Evolutionary conservation across 176 grass and related monocot genomes (phyloP).

Genomic region (Chloris gayana): DNA sequence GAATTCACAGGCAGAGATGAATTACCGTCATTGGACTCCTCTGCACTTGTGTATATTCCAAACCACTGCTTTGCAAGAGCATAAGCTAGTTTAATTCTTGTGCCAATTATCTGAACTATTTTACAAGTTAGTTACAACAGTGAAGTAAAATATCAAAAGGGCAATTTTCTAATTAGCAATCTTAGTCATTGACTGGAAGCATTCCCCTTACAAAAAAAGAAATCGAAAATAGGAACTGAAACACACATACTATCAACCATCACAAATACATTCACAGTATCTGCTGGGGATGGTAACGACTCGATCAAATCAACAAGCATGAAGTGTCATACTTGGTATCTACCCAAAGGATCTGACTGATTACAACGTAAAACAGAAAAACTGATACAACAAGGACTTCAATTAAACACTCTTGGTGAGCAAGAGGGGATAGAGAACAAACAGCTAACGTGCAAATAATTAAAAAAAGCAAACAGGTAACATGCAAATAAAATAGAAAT

Average conservation of each 20-base stretch:
- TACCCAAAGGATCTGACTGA: neutral
- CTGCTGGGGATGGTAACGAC: neutral
- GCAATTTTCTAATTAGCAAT: neutral
- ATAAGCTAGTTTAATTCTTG: conserved; percentile 89
- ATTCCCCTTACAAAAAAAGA: neutral
- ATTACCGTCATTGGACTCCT: conserved; percentile 86
- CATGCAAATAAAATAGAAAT: neutral
- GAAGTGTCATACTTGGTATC: conserved; percentile 1
- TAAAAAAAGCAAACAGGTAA: neutral
- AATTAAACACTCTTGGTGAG: neutral
- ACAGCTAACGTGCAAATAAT: neutral
- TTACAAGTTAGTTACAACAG: conserved; percentile 42
- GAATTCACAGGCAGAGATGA: conserved; percentile 27
- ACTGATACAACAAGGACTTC: neutral
- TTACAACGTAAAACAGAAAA: conserved; percentile 1
- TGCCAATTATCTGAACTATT: conserved; percentile 84
- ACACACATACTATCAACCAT: neutral
- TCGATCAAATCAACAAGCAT: conserved; percentile 25
- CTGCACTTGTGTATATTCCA: conserved; percentile 91
- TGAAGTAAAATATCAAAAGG: conserved; percentile 5
- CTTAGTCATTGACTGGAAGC: neutral
- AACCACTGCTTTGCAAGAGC: conserved; percentile 97
- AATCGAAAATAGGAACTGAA: neutral
- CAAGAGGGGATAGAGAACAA: neutral
- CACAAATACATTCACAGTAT: conserved; percentile 31